Conservation (phyloP, 768 basidiomycete genomes). For the Russula sp. region DNA sequence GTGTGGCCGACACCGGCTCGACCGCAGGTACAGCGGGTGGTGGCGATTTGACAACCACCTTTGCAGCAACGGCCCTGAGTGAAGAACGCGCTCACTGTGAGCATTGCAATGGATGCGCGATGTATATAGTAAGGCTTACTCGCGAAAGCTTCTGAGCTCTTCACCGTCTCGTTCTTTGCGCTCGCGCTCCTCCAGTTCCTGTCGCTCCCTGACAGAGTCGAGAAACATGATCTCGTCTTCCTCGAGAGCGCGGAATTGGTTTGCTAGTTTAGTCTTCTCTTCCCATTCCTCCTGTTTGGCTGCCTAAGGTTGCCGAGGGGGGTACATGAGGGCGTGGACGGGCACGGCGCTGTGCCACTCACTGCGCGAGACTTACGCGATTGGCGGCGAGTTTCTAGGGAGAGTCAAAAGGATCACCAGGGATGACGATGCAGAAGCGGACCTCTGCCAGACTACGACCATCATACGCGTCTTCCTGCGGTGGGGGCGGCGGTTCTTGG, state of each 20-base stretch:
- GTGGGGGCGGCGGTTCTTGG: constrained; percentile 76
- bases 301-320: constrained; percentile 40
- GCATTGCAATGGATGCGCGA: background rate
- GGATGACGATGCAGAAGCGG: constrained; percentile 29
- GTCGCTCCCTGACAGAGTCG: constrained; percentile 71
- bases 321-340: constrained; percentile 5
- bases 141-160: constrained; percentile 71
- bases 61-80: constrained; percentile 63
- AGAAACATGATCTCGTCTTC: constrained; percentile 90
- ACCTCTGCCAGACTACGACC: constrained; percentile 88
- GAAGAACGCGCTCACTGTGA: constrained; percentile 14
- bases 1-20: constrained; percentile 20
- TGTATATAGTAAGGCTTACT: constrained; percentile 39
- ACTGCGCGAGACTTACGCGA: constrained; percentile 45
- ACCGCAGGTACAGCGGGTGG: constrained; percentile 31
- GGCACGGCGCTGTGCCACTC: constrained; percentile 24
- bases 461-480: constrained; percentile 71
- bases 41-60: constrained; percentile 41
- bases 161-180: constrained; percentile 72
- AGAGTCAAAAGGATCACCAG: background rate
- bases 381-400: constrained; percentile 84
- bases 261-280: constrained; percentile 80
- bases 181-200: constrained; percentile 68
- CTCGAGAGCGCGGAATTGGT: constrained; percentile 84
- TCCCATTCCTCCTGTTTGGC: constrained; percentile 95